Evolutionary conservation across 345 rosid species (phyloP).

Genomic region (Hibiscus mutabilis): DNA sequence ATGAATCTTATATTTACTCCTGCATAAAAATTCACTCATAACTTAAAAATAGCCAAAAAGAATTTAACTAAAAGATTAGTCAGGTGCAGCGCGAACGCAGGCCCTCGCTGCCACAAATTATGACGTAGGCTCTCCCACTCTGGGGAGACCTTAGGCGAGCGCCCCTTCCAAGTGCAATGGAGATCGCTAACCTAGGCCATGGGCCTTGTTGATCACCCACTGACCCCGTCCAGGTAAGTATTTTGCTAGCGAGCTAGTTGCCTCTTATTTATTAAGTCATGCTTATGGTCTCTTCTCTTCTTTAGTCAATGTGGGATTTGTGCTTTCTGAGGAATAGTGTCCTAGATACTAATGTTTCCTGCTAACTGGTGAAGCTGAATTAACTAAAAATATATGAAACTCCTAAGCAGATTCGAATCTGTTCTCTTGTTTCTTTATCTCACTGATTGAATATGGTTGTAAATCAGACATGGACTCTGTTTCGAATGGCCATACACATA

Average conservation of each 20-base stretch:
- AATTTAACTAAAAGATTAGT: too few relatives aligned
- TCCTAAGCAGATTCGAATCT: not conserved
- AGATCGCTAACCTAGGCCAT: too few relatives aligned
- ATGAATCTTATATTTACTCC: too few relatives aligned
- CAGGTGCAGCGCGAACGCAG: not conserved
- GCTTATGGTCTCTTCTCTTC: not conserved
- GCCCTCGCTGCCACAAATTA: constrained; percentile 34
- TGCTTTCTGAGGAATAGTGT: too few relatives aligned
- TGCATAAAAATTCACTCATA: too few relatives aligned
- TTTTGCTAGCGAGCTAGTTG: not conserved
- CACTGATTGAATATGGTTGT: too few relatives aligned
- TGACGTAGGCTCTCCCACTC: constrained; percentile 51
- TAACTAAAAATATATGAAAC: not conserved
- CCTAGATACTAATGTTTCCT: not conserved
- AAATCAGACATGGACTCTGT: too few relatives aligned
- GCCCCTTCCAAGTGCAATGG: constrained; percentile 16
- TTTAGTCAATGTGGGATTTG: not conserved
- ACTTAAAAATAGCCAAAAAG: too few relatives aligned
- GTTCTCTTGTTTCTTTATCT: not conserved
- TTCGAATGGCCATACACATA: too few relatives aligned
- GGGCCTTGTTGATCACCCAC: constrained; percentile 10
- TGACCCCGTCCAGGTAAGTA: constrained; percentile 11
- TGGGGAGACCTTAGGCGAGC: constrained; percentile 17
- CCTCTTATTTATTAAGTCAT: not conserved
- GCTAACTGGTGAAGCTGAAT: not conserved